A percentile compares a stretch with the other conserved stretches of the same genome.
These are phyloP conservation scores for Physcia stellaris DNA, from an alignment of 495 filamentous ascomycete genomes.

Conservation along the genomic window DNA sequence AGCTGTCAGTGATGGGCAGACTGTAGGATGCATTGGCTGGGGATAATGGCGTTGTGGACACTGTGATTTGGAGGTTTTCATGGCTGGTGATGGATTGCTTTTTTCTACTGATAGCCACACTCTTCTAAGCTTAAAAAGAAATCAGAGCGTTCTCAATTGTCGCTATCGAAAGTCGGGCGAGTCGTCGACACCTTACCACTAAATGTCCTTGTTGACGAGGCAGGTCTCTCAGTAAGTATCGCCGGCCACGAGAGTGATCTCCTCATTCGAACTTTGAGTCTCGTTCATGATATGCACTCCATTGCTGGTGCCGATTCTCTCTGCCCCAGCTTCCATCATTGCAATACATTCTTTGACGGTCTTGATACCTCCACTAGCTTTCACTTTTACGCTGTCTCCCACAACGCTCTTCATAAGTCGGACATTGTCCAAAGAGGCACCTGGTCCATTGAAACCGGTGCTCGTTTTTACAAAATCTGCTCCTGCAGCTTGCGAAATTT, in stretches of 20 bases:
- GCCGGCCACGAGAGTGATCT: slow-evolving; percentile 6
- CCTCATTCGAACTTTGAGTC: slow-evolving; percentile 2
- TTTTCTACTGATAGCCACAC: too few relatives aligned
- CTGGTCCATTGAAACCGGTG: slow-evolving; percentile 51
- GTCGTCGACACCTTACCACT: too few relatives aligned
- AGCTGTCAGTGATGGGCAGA: slow-evolving; percentile 16
- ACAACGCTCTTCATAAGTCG: slow-evolving; percentile 40
- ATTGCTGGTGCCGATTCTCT: slow-evolving; percentile 47
- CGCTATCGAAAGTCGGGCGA: too few relatives aligned
- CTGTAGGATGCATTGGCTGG: too few relatives aligned
- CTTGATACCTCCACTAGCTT: slow-evolving; percentile 52
- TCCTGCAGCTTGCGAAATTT: slow-evolving; percentile 43
- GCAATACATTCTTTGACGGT: slow-evolving; percentile 34
- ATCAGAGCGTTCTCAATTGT: too few relatives aligned
- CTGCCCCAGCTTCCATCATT: slow-evolving; percentile 53
- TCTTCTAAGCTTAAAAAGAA: too few relatives aligned
- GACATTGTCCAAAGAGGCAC: slow-evolving; percentile 42
- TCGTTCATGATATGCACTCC: slow-evolving; percentile 46
- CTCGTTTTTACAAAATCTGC: slow-evolving; percentile 59
- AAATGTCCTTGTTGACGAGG: too few relatives aligned
- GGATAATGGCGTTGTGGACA: too few relatives aligned
- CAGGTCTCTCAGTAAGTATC: too few relatives aligned
- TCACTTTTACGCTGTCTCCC: slow-evolving; percentile 39
- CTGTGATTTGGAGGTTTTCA: too few relatives aligned
- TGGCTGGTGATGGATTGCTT: too few relatives aligned